Percentiles rank a stretch among this genome's conserved stretches.
Evolutionary conservation across 495 filamentous ascomycete genomes (phyloP).

Genomic region (Astrocystis sublimbata): DNA sequence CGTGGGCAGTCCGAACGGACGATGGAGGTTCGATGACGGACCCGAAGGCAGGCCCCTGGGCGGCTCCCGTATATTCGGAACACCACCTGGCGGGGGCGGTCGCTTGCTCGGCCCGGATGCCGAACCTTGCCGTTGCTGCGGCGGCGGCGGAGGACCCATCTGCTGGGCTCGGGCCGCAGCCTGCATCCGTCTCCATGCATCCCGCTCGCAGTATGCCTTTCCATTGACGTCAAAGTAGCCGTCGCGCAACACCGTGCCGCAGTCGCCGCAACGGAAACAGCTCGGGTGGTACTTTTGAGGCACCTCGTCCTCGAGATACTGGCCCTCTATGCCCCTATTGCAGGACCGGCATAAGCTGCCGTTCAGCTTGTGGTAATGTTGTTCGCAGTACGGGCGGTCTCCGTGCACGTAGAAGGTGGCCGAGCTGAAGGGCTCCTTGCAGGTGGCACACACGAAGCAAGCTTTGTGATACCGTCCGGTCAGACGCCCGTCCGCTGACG

Average conservation of each 20-base stretch:
- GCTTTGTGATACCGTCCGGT: slow-evolving; percentile 92
- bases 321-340: slow-evolving; percentile 84
- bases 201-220: slow-evolving; percentile 75
- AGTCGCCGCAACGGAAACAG: slow-evolving; percentile 79
- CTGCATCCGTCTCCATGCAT: slow-evolving; percentile 67
- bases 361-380: slow-evolving; percentile 92
- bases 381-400: slow-evolving; percentile 85
- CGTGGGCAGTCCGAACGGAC: slow-evolving; percentile 31
- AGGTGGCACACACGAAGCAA: slow-evolving; percentile 91
- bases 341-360: slow-evolving; percentile 79
- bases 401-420: slow-evolving; percentile 90
- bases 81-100: slow-evolving; percentile 21
- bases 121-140: slow-evolving; percentile 34
- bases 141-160: slow-evolving; percentile 19
- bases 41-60: slow-evolving; percentile 38
- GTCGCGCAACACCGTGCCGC: slow-evolving; percentile 58
- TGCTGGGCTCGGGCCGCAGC: slow-evolving; percentile 31
- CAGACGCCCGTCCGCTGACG: slow-evolving; percentile 88
- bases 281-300: slow-evolving; percentile 79
- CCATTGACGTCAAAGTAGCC: slow-evolving; percentile 62
- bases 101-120: slow-evolving; percentile 36
- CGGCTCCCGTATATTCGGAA: slow-evolving; percentile 20
- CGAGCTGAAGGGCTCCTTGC: slow-evolving; percentile 76
- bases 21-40: slow-evolving; percentile 27
- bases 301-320: slow-evolving; percentile 85